These are phyloP conservation scores for Calonectria ilicicola DNA, from an alignment of 2,329 filamentous ascomycete species.

Conservation along the genomic window DNA sequence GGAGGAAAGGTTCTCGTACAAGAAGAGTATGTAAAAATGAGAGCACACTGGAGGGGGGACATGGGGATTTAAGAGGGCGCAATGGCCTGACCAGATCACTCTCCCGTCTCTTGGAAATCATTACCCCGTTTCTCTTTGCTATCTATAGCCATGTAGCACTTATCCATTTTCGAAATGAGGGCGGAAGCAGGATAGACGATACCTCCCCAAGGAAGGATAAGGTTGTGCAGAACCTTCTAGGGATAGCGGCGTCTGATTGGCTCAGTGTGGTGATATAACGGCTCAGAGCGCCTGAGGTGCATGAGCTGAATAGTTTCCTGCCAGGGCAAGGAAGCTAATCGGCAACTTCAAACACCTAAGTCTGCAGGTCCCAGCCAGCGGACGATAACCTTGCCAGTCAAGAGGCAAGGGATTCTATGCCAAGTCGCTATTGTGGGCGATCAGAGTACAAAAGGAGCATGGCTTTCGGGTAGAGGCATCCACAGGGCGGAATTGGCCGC, in stretches of 20 bases:
- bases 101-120: conserved; percentile 1
- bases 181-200: neutral
- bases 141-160: neutral
- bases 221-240: conserved; percentile 24
- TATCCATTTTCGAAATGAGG: conserved; percentile 13
- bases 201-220: conserved; percentile 18
- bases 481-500: neutral
- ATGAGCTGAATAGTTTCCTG: conserved; percentile 36
- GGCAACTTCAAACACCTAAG: conserved; percentile 32
- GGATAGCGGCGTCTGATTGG: conserved; percentile 32
- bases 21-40: neutral
- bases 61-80: neutral
- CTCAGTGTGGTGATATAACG: neutral
- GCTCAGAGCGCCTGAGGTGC: conserved; percentile 18
- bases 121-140: conserved; percentile 9
- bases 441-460: conserved; percentile 3
- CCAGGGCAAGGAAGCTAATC: conserved; percentile 29
- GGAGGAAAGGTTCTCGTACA: neutral
- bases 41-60: neutral
- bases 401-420: conserved; percentile 1
- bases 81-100: neutral
- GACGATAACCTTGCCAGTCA: neutral
- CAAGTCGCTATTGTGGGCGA: neutral
- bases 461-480: neutral
- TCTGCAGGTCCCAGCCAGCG: conserved; percentile 3